A percentile compares a stretch with the other conserved stretches of the same genome.
Conservation (phyloP, 1,284 basidiomycete species). For the Ustilago sp. region DNA sequence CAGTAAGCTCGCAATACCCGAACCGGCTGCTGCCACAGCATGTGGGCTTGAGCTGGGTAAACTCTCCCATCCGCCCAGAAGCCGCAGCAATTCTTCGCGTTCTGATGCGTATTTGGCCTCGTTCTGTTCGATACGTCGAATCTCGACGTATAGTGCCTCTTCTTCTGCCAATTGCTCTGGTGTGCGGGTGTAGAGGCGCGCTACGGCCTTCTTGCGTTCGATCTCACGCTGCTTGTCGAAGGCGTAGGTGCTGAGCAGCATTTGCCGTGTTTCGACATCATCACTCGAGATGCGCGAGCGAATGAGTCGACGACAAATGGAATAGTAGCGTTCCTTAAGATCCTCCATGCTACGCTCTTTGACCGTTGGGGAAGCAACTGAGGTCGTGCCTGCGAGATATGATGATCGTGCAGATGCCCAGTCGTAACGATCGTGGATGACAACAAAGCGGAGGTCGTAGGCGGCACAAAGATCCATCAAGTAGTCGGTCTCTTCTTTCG, state of each 20-base stretch:
- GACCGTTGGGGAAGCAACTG: slow-evolving; percentile 5
- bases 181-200: slow-evolving; percentile 85
- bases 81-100: slow-evolving; percentile 87
- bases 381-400: slow-evolving; percentile 12
- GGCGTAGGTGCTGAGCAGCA: slow-evolving; percentile 65
- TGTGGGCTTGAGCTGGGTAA: slow-evolving; percentile 57
- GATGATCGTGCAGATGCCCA: slow-evolving; percentile 69
- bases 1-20: slow-evolving; percentile 56
- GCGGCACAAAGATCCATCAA: slow-evolving; percentile 83
- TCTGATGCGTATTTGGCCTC: slow-evolving; percentile 89
- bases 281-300: slow-evolving; percentile 75
- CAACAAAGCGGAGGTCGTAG: slow-evolving; percentile 90
- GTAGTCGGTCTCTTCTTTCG: slow-evolving; percentile 93
- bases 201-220: slow-evolving; percentile 88
- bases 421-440: slow-evolving; percentile 90
- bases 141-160: slow-evolving; percentile 92
- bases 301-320: slow-evolving; percentile 88
- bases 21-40: slow-evolving; percentile 61
- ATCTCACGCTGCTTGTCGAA: slow-evolving; percentile 81
- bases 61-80: slow-evolving; percentile 73
- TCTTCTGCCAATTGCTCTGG: slow-evolving; percentile 92
- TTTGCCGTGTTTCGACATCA: slow-evolving; percentile 60
- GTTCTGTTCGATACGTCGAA: slow-evolving; percentile 92
- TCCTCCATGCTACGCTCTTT: slow-evolving; percentile 75
- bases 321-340: slow-evolving; percentile 93